phyloP scores from a whole-genome alignment of 139 green algal genomes.

The Coelastrella sp. region DNA sequence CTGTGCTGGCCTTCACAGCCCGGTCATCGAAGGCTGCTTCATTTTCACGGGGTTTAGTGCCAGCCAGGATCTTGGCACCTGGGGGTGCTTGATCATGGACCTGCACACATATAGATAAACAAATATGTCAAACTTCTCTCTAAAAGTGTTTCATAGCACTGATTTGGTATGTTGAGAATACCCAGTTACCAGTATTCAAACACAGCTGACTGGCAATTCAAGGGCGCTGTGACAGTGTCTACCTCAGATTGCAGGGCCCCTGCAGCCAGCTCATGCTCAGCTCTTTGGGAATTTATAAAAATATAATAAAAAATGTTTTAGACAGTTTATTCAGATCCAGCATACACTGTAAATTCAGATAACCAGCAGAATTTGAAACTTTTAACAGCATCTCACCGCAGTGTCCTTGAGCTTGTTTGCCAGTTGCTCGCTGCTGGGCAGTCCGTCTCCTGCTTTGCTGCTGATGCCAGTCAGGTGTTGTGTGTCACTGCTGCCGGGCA shows the following conservation, averaged over 20 bases:
- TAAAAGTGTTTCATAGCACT: too few relatives aligned
- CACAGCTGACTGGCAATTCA: too few relatives aligned
- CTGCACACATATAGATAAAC: too few relatives aligned
- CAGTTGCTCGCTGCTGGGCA: neutral
- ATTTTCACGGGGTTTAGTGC: slow-evolving; percentile 16
- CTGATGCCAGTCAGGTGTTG: neutral
- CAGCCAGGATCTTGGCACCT: slow-evolving; percentile 16
- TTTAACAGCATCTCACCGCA: neutral
- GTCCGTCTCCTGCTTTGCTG: neutral
- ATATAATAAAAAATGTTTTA: too few relatives aligned
- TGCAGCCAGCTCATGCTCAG: too few relatives aligned
- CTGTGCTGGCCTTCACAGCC: neutral
- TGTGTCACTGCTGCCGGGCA: slow-evolving; percentile 4
- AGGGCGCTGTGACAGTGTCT: too few relatives aligned
- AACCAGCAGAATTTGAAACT: too few relatives aligned
- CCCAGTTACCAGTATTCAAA: too few relatives aligned
- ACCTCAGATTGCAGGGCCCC: too few relatives aligned
- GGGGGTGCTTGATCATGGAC: slow-evolving; percentile 12
- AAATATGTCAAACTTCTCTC: too few relatives aligned
- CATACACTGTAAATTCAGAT: neutral
- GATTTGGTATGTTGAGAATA: too few relatives aligned
- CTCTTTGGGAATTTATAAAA: too few relatives aligned
- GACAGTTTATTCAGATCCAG: neutral
- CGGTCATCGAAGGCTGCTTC: slow-evolving; percentile 27
- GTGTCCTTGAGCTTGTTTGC: slow-evolving; percentile 18